Conservation (phyloP, 805 yeast species). For the Yamadazyma sp. region DNA sequence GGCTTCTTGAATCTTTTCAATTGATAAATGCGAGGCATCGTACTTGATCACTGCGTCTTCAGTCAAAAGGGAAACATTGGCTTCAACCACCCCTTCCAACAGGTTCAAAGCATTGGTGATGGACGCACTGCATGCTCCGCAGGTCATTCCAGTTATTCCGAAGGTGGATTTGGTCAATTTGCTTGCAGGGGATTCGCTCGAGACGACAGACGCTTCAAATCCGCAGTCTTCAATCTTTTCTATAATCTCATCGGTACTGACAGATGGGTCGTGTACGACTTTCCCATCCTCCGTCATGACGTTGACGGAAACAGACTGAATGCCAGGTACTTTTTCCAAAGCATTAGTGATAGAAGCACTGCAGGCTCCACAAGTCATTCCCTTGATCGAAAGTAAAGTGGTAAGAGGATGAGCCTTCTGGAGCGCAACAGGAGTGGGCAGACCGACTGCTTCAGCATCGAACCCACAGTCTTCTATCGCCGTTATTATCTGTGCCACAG, state of each 20-base stretch:
- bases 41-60: slow-evolving; percentile 67
- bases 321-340: slow-evolving; percentile 24
- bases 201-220: slow-evolving; percentile 43
- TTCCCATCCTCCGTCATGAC: slow-evolving; percentile 38
- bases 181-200: neutral
- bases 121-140: slow-evolving; percentile 78
- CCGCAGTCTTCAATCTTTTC: slow-evolving; percentile 49
- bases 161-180: slow-evolving; percentile 16
- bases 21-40: slow-evolving; percentile 25
- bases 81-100: slow-evolving; percentile 52
- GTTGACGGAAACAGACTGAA: slow-evolving; percentile 30
- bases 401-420: slow-evolving; percentile 6
- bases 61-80: slow-evolving; percentile 70
- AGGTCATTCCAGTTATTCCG: slow-evolving; percentile 79
- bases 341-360: slow-evolving; percentile 39
- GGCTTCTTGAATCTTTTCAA: slow-evolving; percentile 44
- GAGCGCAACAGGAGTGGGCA: slow-evolving; percentile 60
- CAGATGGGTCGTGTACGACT: slow-evolving; percentile 24
- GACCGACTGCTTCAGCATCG: slow-evolving; percentile 30
- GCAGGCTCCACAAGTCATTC: slow-evolving; percentile 46
- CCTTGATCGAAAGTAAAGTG: slow-evolving; percentile 34
- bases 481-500: slow-evolving; percentile 18
- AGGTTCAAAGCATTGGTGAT: slow-evolving; percentile 54
- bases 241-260: slow-evolving; percentile 20
- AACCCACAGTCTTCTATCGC: slow-evolving; percentile 56